Evolutionary conservation across 306 rosid species (phyloP).

Genomic region (Vicia faba): DNA sequence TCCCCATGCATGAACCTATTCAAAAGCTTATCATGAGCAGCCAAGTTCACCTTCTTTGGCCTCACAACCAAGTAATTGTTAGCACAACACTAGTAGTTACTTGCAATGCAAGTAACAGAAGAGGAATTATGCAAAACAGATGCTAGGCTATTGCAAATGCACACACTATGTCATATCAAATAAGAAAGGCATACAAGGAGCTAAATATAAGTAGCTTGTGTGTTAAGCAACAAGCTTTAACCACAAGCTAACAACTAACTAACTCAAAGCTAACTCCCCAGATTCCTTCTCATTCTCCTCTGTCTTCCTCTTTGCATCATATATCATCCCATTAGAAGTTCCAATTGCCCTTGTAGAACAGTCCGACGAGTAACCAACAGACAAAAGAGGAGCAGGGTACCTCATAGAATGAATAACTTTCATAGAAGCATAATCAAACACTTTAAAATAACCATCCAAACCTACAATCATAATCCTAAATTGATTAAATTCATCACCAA

Average conservation of each 20-base stretch:
- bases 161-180: no score
- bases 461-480: slow-evolving; percentile 80
- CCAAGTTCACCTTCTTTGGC: slow-evolving; percentile 58
- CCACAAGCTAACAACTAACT: no score
- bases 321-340: slow-evolving; percentile 75
- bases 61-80: slow-evolving; percentile 60
- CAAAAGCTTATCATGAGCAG: slow-evolving; percentile 73
- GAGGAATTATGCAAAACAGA: no score
- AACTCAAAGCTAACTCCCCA: slow-evolving; percentile 1
- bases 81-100: no score
- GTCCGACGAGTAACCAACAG: slow-evolving; percentile 69
- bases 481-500: slow-evolving; percentile 56
- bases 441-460: slow-evolving; percentile 92
- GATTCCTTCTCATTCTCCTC: slow-evolving; percentile 2
- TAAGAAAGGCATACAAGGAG: no score
- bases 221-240: no score
- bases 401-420: slow-evolving; percentile 84
- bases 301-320: slow-evolving; percentile 67
- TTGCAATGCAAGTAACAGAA: no score
- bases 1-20: slow-evolving; percentile 87
- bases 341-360: slow-evolving; percentile 65
- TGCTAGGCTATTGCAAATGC: slow-evolving; percentile 37
- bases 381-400: slow-evolving; percentile 89
- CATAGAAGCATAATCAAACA: slow-evolving; percentile 72
- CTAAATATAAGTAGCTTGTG: no score